phyloP scores from a whole-genome alignment of 2,329 filamentous ascomycete species.

The Ustulina deusta region DNA sequence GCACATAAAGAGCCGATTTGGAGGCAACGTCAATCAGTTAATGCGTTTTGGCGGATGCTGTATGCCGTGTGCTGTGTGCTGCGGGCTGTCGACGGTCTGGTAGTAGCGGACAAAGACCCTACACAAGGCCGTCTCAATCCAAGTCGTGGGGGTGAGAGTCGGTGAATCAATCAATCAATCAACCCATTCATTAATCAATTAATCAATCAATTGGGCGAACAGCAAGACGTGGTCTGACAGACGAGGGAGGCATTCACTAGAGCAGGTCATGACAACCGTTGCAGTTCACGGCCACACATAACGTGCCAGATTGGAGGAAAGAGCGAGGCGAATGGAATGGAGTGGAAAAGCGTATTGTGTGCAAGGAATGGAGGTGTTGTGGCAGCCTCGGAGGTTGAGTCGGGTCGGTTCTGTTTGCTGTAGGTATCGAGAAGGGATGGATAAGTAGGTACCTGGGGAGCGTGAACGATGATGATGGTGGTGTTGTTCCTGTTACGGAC shows the following conservation, averaged over 20 bases:
- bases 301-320: background rate
- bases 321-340: background rate
- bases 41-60: background rate
- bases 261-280: background rate
- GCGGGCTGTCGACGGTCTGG: background rate
- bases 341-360: background rate
- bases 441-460: too few relatives aligned
- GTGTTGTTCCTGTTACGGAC: background rate
- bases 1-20: background rate
- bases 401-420: too few relatives aligned
- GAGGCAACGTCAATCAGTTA: background rate
- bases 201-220: background rate
- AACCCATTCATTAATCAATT: too few relatives aligned
- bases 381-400: background rate
- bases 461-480: too few relatives aligned
- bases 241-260: background rate
- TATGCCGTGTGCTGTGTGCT: too few relatives aligned
- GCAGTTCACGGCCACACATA: background rate
- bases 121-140: background rate
- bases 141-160: background rate
- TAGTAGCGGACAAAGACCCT: slow-evolving; percentile 7
- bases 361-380: background rate
- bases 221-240: background rate
- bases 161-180: background rate
- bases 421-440: too few relatives aligned